Evolutionary conservation across 176 grass and related monocot genomes (phyloP), one percentile per base, ranked within the genome.

Genomic region (Elaeis guineensis): DNA sequence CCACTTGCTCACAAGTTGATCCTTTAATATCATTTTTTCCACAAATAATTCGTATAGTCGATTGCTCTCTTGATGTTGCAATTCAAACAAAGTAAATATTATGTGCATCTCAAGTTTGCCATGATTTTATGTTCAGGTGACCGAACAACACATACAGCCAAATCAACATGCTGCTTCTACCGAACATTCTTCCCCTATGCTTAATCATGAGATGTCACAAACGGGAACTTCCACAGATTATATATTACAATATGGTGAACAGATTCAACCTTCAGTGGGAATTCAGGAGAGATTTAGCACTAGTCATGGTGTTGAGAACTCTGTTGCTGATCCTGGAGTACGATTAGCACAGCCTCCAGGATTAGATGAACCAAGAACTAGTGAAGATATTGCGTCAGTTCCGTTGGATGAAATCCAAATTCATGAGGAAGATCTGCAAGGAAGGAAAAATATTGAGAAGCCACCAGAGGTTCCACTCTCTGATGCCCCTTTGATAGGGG

Each of bases 401-500:
- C 57, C 54, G 7, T 67, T 96, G 30, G 78, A 98, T 69, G 81
- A 91, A 68, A 85, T 92, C 64, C 59, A 85, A 51, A 92, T 92
- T 54, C 71, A 89, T 19, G 76, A 89, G 58, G 87, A 85, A 50
- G 24, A 50, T 14, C 50, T 57, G 22, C 23, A 52, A 17, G 69
- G 17, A 74, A 54, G 51, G 39, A 56, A 65, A 16, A 54, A 63
- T 59, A 72, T 82, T 57, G 54, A 48, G 66, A 61, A 30, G 52
- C 63, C 72, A 69, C 57, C 19, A 35, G 51, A 12, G 52, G 59
- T 89, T 77, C 81, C 93, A 29, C 69, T 98, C 6, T 70, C 87
- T 16, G 93, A 98, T 19, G 93, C 93, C 21, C 87, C 93, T 12
- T 83, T 97, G 5, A 84, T 83, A 19, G 92, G 92, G 14, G 92